Conservation (phyloP, 352 stramenopile species). For the Phytophthora gonapodyides region DNA sequence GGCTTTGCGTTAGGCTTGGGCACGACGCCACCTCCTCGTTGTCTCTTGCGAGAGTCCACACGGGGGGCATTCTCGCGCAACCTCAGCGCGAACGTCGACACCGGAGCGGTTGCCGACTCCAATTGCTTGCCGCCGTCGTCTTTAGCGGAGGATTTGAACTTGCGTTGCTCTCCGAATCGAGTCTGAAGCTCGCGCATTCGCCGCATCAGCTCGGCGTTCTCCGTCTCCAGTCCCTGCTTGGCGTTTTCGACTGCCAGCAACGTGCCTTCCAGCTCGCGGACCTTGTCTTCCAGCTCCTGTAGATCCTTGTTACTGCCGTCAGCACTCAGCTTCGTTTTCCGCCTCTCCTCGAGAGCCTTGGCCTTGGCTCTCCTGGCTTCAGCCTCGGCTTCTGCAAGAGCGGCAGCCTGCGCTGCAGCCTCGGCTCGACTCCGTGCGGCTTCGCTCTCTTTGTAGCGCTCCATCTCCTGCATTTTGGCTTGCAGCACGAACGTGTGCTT, state of each 20-base stretch:
- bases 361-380: conserved; percentile 34
- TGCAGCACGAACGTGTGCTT: conserved; percentile 66
- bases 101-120: conserved; percentile 22
- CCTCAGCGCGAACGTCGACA: conserved; percentile 48
- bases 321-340: conserved; percentile 30
- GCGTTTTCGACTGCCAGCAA: conserved; percentile 34
- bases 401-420: conserved; percentile 33
- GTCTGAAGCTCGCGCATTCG: conserved; percentile 57
- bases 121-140: conserved; percentile 7
- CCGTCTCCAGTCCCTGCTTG: conserved; percentile 48
- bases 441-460: conserved; percentile 61
- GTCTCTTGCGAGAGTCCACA: conserved; percentile 15
- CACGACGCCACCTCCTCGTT: conserved; percentile 4
- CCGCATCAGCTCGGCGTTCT: conserved; percentile 57
- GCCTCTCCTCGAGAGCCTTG: conserved; percentile 28
- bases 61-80: conserved; percentile 31
- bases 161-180: conserved; percentile 37
- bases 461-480: conserved; percentile 56
- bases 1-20: background rate
- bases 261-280: conserved; percentile 41
- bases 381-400: conserved; percentile 37
- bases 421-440: conserved; percentile 38
- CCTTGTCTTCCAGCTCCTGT: conserved; percentile 46
- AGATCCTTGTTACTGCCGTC: conserved; percentile 37
- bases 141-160: background rate